Percentiles rank a stretch among this genome's conserved stretches.
Conservation (phyloP, 2,329 filamentous ascomycete genomes). For the Coniella lustricola region DNA sequence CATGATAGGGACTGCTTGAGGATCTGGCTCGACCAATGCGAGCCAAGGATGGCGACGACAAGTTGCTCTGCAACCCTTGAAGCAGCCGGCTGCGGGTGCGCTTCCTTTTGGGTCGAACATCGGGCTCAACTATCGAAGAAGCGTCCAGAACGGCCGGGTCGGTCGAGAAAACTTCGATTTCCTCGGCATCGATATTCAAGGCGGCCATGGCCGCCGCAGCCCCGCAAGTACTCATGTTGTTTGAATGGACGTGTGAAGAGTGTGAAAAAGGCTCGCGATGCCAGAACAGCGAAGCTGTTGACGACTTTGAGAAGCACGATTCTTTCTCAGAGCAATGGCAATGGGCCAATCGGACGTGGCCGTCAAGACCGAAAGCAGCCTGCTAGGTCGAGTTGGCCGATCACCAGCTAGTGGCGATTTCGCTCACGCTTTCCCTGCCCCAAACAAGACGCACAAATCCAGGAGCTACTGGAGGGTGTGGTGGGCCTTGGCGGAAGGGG, state of each 20-base stretch:
- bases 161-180: conserved; percentile 15
- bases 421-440: not conserved
- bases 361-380: not conserved
- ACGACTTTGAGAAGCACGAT: not conserved
- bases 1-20: conserved; percentile 60
- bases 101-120: conserved; percentile 50
- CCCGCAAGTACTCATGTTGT: conserved; percentile 7
- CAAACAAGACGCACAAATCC: not conserved
- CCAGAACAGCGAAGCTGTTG: not conserved
- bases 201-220: conserved; percentile 11
- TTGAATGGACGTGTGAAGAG: not conserved
- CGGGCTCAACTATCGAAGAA: conserved; percentile 18
- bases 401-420: not conserved
- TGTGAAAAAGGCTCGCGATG: not conserved
- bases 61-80: conserved; percentile 70
- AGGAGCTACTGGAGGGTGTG: not conserved
- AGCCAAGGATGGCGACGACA: conserved; percentile 68
- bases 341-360: not conserved
- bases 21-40: conserved; percentile 58
- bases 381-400: not conserved
- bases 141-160: conserved; percentile 15
- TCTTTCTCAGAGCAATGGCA: not conserved
- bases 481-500: not conserved
- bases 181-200: conserved; percentile 10
- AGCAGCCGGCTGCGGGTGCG: conserved; percentile 60